A percentile compares a stretch with the other conserved stretches of the same genome.
Conservation (phyloP, 768 basidiomycete genomes). For the Cystofilobasidium bisporidii region DNA sequence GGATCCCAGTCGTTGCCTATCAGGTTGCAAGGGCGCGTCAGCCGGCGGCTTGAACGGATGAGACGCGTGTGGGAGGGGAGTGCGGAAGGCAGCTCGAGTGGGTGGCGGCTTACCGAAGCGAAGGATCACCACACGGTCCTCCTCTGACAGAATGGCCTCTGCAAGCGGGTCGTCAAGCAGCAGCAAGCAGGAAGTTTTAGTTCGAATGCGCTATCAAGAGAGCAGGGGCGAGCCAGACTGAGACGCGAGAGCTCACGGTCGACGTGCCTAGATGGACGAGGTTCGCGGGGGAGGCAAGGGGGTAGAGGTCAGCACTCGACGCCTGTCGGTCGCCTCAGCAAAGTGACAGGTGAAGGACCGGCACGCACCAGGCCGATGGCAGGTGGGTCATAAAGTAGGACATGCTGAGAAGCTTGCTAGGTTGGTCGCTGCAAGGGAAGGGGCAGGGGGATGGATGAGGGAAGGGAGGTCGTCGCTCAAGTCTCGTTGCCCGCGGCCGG, state of each 20-base stretch:
- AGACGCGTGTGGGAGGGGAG: not conserved
- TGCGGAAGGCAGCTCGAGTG: not conserved
- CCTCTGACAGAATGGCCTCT: conserved; percentile 91
- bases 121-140: conserved; percentile 86
- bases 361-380: conserved; percentile 49
- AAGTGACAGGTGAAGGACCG: not conserved
- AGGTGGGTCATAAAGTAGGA: conserved; percentile 83
- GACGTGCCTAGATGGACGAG: conserved; percentile 63
- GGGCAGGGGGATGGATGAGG: no score
- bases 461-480: no score
- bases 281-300: not conserved
- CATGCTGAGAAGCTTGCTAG: no score
- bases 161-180: not conserved
- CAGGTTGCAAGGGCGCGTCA: not conserved
- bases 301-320: conserved; percentile 36
- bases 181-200: not conserved
- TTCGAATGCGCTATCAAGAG: no score
- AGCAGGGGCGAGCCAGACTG: no score
- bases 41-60: not conserved
- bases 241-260: conserved; percentile 47
- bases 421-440: no score
- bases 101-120: conserved; percentile 56
- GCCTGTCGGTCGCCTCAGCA: not conserved
- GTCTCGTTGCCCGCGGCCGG: no score
- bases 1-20: conserved; percentile 47